phyloP scores from a whole-genome alignment of 345 rosid species.

The Tarenaya hassleriana region DNA sequence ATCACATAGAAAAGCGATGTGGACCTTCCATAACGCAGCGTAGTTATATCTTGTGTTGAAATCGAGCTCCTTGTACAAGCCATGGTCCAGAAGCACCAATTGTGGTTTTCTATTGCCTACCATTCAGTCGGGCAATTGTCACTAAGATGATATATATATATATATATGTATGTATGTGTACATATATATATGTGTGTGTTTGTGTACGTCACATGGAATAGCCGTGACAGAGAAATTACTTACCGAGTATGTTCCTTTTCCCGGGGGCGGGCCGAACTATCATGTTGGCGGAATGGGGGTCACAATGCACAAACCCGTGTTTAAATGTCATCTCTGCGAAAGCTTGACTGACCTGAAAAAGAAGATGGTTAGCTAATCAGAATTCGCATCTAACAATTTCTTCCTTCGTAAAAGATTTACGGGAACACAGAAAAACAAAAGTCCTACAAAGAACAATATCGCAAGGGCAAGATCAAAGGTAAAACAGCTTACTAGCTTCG shows the following conservation, averaged over 20 bases:
- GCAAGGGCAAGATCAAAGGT: constrained; percentile 9
- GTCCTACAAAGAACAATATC: background rate
- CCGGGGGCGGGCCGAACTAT: constrained; percentile 75
- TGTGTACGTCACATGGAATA: background rate
- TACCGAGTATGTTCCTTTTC: constrained; percentile 47
- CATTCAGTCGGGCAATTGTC: background rate
- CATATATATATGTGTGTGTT: too few species aligned
- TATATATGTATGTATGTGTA: too few species aligned
- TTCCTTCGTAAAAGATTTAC: background rate
- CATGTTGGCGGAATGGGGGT: constrained; percentile 97
- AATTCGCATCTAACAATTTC: background rate
- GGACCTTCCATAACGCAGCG: constrained; percentile 86
- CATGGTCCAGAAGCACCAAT: constrained; percentile 81
- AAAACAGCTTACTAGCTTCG: constrained; percentile 62
- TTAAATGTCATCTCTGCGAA: constrained; percentile 98
- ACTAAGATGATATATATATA: background rate
- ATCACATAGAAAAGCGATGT: too few species aligned
- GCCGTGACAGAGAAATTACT: constrained; percentile 17
- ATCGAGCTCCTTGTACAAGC: constrained; percentile 88
- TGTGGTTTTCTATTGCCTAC: constrained; percentile 76
- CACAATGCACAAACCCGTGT: constrained; percentile 97
- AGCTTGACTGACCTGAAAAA: constrained; percentile 67
- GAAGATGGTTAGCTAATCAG: constrained; percentile 2
- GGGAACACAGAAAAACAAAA: background rate
- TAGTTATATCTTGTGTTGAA: constrained; percentile 64